Conservation (phyloP, 108 stramenopile genomes). For the Pseudonitzschia multiseries region DNA sequence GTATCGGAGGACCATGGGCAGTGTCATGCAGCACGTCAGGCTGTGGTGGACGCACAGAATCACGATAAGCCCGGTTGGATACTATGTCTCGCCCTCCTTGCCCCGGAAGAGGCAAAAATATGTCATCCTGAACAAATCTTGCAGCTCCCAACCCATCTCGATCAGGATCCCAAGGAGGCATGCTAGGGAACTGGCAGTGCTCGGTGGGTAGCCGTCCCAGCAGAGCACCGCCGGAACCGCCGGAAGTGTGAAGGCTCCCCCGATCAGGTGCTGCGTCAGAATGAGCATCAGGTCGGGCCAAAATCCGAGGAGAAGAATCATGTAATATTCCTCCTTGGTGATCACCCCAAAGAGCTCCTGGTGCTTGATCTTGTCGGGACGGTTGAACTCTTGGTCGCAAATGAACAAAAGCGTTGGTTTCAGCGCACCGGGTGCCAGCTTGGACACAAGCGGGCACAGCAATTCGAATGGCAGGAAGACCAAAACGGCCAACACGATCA, state of each 20-base stretch:
- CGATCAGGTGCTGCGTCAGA: not conserved
- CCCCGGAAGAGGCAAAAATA: not conserved
- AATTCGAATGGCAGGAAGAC: not conserved
- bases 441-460: not conserved
- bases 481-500: not conserved
- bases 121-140: not conserved
- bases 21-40: not conserved
- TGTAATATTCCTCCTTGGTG: not conserved
- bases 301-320: not conserved
- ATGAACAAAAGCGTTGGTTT: not conserved
- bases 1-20: not conserved
- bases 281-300: slow-evolving; percentile 1
- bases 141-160: slow-evolving; percentile 10
- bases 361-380: not conserved
- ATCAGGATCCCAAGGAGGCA: not conserved
- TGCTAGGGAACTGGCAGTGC: not conserved
- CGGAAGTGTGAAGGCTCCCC: not conserved
- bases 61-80: not conserved
- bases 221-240: not conserved
- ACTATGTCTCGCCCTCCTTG: not conserved
- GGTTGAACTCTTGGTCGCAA: not conserved
- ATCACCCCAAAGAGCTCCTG: not conserved
- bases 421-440: not conserved
- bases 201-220: not conserved
- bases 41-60: not conserved